These are phyloP conservation scores for Asterochloris sp. DNA, from an alignment of 139 green algal genomes.

Conservation along the genomic window DNA sequence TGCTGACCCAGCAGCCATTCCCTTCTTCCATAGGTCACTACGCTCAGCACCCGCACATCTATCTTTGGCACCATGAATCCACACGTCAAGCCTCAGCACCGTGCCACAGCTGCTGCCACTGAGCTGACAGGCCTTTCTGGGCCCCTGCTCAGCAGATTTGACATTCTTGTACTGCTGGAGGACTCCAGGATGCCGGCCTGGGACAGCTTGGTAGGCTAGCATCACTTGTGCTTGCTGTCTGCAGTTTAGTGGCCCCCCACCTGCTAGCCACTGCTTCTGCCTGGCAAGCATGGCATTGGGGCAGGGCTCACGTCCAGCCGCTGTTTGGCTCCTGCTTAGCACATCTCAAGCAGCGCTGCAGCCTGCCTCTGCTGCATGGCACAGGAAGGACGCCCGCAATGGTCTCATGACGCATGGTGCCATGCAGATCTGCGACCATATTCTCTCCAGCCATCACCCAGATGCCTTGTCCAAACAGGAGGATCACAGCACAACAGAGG, in stretches of 20 bases:
- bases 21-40: conserved; percentile 49
- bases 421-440: no score
- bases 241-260: no score
- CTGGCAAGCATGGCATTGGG: not conserved
- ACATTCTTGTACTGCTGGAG: conserved; percentile 80
- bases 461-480: no score
- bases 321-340: not conserved
- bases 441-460: no score
- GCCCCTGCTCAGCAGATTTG: conserved; percentile 82
- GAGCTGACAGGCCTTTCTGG: conserved; percentile 38
- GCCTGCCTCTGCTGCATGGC: no score
- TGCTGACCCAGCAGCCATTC: no score
- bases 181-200: conserved; percentile 57
- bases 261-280: not conserved
- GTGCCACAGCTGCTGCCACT: not conserved
- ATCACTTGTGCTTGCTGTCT: conserved; percentile 22
- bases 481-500: not conserved
- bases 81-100: conserved; percentile 21
- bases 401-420: no score
- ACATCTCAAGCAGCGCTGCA: no score
- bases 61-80: conserved; percentile 74
- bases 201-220: conserved; percentile 64
- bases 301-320: not conserved
- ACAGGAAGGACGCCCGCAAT: no score
- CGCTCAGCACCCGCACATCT: conserved; percentile 68